A percentile compares a stretch with the other conserved stretches of the same genome.
phyloP scores from a whole-genome alignment of 1,284 basidiomycete species.

The Trichosporon sp. region DNA sequence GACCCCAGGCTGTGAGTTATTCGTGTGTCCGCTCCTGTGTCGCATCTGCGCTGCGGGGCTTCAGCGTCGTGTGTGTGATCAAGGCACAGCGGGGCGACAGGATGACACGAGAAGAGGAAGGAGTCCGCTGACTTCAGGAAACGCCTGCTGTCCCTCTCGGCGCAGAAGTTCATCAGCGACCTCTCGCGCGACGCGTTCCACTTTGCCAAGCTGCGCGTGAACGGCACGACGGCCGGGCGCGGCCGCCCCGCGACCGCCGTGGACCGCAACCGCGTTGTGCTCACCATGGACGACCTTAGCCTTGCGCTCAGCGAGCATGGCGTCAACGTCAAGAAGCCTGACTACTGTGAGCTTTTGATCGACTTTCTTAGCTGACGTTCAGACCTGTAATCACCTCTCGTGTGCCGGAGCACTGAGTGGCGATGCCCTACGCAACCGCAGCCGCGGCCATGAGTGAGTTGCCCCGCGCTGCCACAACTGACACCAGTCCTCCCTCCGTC shows the following conservation, averaged over 20 bases:
- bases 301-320: conserved; percentile 92
- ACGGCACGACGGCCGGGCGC: conserved; percentile 51
- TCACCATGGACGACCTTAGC: conserved; percentile 96
- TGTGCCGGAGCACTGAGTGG: no score
- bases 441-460: no score
- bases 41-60: no score
- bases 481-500: background rate
- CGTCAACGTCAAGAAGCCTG: conserved; percentile 86
- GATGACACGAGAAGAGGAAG: no score
- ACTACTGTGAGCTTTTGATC: conserved; percentile 54
- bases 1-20: conserved; percentile 84
- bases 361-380: background rate
- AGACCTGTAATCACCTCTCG: conserved; percentile 10
- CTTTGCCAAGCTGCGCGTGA: conserved; percentile 84
- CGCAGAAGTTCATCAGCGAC: conserved; percentile 97
- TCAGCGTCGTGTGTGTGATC: background rate
- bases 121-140: conserved; percentile 59
- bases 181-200: conserved; percentile 96
- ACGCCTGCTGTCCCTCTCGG: conserved; percentile 86
- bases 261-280: conserved; percentile 91
- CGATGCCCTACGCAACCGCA: no score
- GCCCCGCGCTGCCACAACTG: no score
- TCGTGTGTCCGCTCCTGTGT: background rate
- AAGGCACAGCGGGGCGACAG: no score
- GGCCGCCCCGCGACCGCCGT: conserved; percentile 40